phyloP scores from a whole-genome alignment of 2,329 filamentous ascomycete species.

The Nemania sp. region DNA sequence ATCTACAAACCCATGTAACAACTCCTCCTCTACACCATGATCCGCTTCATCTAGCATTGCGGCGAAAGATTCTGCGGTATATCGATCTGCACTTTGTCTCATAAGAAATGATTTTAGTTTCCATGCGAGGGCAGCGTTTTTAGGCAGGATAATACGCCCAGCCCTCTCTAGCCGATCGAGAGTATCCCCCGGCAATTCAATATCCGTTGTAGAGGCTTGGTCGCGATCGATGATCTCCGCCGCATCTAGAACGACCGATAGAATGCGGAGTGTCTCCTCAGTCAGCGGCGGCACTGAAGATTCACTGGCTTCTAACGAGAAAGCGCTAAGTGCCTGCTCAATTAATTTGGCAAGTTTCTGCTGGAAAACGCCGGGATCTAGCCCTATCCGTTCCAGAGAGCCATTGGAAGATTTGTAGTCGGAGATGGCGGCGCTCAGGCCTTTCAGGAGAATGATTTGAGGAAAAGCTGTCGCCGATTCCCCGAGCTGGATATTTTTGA shows the following conservation, averaged over 20 bases:
- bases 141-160: slow-evolving; percentile 27
- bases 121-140: slow-evolving; percentile 32
- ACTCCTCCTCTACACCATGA: slow-evolving; percentile 27
- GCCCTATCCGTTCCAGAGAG: slow-evolving; percentile 14
- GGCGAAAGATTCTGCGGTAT: slow-evolving; percentile 24
- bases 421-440: slow-evolving; percentile 30
- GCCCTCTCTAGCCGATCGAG: slow-evolving; percentile 29
- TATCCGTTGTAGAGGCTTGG: slow-evolving; percentile 12
- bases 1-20: slow-evolving; percentile 34
- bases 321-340: slow-evolving; percentile 27
- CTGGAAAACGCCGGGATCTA: slow-evolving; percentile 22
- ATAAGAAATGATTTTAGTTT: slow-evolving; percentile 37
- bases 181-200: slow-evolving; percentile 30
- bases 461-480: slow-evolving; percentile 10
- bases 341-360: slow-evolving; percentile 33
- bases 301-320: slow-evolving; percentile 28
- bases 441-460: slow-evolving; percentile 35
- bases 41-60: slow-evolving; percentile 29
- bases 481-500: slow-evolving; percentile 25
- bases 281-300: slow-evolving; percentile 14
- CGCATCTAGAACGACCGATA: slow-evolving; percentile 32
- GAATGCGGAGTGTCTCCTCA: slow-evolving; percentile 20
- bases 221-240: slow-evolving; percentile 28
- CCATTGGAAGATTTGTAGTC: slow-evolving; percentile 18
- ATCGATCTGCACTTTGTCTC: slow-evolving; percentile 29